Percentiles rank a stretch among this genome's conserved stretches.
phyloP scores from a whole-genome alignment of 805 yeast species.

The Starmerella vaccinii region DNA sequence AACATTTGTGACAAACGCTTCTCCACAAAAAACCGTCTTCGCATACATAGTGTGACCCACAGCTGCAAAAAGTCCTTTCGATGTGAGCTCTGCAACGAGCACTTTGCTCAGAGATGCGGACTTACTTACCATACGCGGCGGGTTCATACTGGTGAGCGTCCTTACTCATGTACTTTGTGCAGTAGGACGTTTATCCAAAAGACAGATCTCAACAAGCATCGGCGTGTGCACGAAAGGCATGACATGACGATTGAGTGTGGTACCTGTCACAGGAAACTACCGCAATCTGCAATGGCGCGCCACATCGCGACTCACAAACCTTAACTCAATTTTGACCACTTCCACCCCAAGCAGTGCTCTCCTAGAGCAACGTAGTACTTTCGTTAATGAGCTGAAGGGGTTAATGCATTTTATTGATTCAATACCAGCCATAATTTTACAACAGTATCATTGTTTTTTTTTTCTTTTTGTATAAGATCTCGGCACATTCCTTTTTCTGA shows the following conservation, averaged over 20 bases:
- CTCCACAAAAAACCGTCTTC: neutral
- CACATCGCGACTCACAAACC: neutral
- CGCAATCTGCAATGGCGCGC: conserved; percentile 1
- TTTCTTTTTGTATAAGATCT: too few species aligned
- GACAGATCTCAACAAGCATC: conserved; percentile 3
- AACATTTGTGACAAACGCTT: neutral
- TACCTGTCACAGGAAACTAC: neutral
- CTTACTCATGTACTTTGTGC: neutral
- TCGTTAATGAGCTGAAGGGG: too few species aligned
- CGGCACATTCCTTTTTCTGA: too few species aligned
- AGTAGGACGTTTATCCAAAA: conserved; percentile 4
- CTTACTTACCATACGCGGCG: conserved; percentile 6
- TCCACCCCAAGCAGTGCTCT: too few species aligned
- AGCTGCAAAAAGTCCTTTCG: conserved; percentile 2
- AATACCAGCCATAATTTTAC: too few species aligned
- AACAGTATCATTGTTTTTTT: too few species aligned
- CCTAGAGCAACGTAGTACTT: too few species aligned
- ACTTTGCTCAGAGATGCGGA: conserved; percentile 4
- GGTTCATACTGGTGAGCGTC: conserved; percentile 5
- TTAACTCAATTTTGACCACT: too few species aligned
- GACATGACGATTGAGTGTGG: neutral
- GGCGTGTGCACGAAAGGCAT: conserved; percentile 1
- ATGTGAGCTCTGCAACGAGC: conserved; percentile 1
- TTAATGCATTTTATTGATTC: too few species aligned
- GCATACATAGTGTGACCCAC: neutral